Evolutionary conservation across 1,284 basidiomycete genomes (phyloP), one percentile per base, ranked within the genome.

Genomic region (Wallemia ichthyophaga): DNA sequence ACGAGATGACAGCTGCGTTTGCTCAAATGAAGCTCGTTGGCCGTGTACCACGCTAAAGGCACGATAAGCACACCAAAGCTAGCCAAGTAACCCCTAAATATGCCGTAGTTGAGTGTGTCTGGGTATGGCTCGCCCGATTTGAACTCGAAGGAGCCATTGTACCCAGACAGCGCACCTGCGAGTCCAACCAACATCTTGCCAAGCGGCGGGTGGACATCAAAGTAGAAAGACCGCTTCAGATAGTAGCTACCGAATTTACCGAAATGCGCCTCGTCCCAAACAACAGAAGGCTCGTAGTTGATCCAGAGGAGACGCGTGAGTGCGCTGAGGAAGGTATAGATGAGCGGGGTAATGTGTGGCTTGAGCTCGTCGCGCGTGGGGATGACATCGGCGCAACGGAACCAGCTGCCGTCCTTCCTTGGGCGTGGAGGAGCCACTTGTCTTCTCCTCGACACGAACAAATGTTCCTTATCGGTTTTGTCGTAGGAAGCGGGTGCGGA

Each of bases 131-230:
- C 80, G 1, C 92, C 94, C 61, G 86, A 91, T 70, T 92, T 88
- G 75, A 95, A 98, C 62, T 95, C 92, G 66, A 86, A 98, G 25
- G 74, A 70, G 21, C 92, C 92, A 64, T 91, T 78, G 69, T 95
- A 98, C 56, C 94, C 92, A 2, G 86, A 77, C 62, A 98, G 71
- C 59, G 89, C 74, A 24, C 94, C 92, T 1, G 83, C 87, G 21
- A 98, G 76, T 2, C 88, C 92, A 59, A 98, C 92, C 60, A 98
- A 77, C 88, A 98, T 96, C 75, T 98, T 98, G 24, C 94, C 92
- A 31, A 98, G 76, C 0, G 92, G 92, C 1, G 92, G 92, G 68
- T 98, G 92, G n/a, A 94, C 89, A 67, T 88, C 85, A 68, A 88
- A 88, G 73, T 92, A 94, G 73, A 92, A 94, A 67, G 87, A 83